phyloP scores from a whole-genome alignment of 306 rosid species.

The Vigna unguiculata region DNA sequence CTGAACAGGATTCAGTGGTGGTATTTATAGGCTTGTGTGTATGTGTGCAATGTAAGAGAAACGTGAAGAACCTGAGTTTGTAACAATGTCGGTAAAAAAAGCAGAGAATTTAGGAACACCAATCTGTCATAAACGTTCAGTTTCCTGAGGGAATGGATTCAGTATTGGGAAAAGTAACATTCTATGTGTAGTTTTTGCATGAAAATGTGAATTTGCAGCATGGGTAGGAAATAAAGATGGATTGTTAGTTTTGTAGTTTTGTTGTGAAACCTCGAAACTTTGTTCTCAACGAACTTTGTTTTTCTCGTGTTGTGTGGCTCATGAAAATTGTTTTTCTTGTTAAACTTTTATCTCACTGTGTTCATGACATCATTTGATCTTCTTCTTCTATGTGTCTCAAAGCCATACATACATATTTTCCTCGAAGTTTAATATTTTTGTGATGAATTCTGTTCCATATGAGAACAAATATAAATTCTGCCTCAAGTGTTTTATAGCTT shows the following conservation, averaged over 20 bases:
- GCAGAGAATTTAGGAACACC: background rate
- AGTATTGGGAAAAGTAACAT: background rate
- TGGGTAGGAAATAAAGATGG: background rate
- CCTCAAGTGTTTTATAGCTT: no score
- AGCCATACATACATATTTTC: background rate
- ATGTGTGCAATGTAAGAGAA: conserved; percentile 2
- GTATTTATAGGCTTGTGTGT: conserved; percentile 15
- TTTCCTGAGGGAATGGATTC: background rate
- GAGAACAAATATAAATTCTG: no score
- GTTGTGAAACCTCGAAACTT: conserved; percentile 9
- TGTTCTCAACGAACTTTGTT: background rate
- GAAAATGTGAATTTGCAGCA: background rate
- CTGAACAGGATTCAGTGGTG: background rate
- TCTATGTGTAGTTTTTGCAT: background rate
- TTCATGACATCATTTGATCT: background rate
- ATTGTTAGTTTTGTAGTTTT: background rate
- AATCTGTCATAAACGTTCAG: background rate
- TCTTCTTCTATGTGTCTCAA: background rate
- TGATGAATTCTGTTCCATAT: no score
- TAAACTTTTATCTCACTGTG: background rate
- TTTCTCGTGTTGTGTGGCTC: background rate
- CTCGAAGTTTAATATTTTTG: background rate
- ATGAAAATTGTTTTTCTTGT: background rate
- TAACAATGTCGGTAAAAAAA: background rate
- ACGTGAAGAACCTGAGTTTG: background rate